phyloP scores from a whole-genome alignment of 495 filamentous ascomycete species.

The Podospora sp. region DNA sequence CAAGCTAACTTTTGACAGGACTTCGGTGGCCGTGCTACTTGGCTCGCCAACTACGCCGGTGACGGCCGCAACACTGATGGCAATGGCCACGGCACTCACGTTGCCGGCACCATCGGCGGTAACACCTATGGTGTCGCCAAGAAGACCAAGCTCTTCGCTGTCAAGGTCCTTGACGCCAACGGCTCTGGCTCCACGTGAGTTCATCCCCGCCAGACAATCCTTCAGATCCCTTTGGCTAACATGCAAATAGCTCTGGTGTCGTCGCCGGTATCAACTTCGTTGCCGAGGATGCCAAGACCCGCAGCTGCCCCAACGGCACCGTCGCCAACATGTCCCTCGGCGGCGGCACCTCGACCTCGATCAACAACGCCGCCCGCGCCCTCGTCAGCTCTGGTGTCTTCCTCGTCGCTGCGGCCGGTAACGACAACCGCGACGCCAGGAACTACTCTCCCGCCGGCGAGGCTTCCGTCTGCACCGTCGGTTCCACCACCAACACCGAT shows the following conservation, averaged over 20 bases:
- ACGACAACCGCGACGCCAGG: slow-evolving; percentile 50
- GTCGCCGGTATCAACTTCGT: slow-evolving; percentile 55
- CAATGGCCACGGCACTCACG: slow-evolving; percentile 36
- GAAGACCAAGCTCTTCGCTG: slow-evolving; percentile 44
- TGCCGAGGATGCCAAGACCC: slow-evolving; percentile 38
- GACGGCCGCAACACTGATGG: slow-evolving; percentile 44
- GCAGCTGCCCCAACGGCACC: slow-evolving; percentile 45
- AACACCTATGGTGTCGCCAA: slow-evolving; percentile 51
- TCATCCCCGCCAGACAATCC: not conserved
- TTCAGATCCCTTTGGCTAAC: slow-evolving; percentile 33
- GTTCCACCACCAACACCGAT: slow-evolving; percentile 52
- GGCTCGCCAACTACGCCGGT: slow-evolving; percentile 24
- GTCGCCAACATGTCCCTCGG: slow-evolving; percentile 61
- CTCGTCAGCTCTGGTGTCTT: slow-evolving; percentile 55
- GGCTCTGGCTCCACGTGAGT: slow-evolving; percentile 51
- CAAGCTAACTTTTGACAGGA: not conserved
- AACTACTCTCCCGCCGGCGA: slow-evolving; percentile 61
- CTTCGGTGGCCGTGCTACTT: slow-evolving; percentile 13
- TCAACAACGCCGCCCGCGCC: slow-evolving; percentile 56
- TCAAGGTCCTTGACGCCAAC: slow-evolving; percentile 38
- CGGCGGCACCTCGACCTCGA: slow-evolving; percentile 54
- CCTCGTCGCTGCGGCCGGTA: slow-evolving; percentile 60
- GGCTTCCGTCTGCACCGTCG: slow-evolving; percentile 61
- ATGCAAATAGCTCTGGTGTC: slow-evolving; percentile 39
- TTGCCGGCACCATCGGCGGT: slow-evolving; percentile 24